These are phyloP conservation scores for Apostasia ramifera DNA, from an alignment of 106 monocot species.

Conservation along the genomic window DNA sequence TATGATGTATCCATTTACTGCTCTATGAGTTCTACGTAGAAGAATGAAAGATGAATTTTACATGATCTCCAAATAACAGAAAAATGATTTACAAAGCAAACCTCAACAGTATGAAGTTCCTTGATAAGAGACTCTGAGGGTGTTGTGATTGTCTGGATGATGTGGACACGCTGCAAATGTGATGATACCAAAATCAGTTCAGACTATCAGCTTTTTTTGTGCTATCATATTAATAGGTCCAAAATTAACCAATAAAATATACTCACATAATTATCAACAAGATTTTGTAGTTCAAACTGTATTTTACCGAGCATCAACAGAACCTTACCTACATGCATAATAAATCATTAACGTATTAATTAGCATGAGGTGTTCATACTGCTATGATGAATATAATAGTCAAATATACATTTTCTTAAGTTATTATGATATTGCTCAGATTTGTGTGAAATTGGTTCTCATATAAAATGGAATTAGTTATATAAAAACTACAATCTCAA, in stretches of 20 bases:
- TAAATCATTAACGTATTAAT: not conserved
- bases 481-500: no score
- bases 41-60: no score
- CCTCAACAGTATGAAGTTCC: constrained; percentile 71
- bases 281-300: constrained; percentile 64
- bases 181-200: constrained; percentile 1
- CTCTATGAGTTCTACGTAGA: no score
- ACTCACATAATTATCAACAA: constrained; percentile 70
- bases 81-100: constrained; percentile 14
- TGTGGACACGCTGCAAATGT: constrained; percentile 52
- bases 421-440: not conserved
- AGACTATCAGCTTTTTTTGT: not conserved
- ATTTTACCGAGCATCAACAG: constrained; percentile 54
- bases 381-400: no score
- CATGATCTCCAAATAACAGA: no score
- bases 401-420: not conserved
- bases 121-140: constrained; percentile 80
- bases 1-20: no score
- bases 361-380: no score
- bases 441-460: not conserved
- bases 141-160: constrained; percentile 56
- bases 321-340: constrained; percentile 31
- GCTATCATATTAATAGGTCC: not conserved
- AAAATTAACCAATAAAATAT: not conserved
- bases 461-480: not conserved